Base-by-base conservation (phyloP, 2,329 filamentous ascomycete genomes). In the Claviceps capensis region DNA sequence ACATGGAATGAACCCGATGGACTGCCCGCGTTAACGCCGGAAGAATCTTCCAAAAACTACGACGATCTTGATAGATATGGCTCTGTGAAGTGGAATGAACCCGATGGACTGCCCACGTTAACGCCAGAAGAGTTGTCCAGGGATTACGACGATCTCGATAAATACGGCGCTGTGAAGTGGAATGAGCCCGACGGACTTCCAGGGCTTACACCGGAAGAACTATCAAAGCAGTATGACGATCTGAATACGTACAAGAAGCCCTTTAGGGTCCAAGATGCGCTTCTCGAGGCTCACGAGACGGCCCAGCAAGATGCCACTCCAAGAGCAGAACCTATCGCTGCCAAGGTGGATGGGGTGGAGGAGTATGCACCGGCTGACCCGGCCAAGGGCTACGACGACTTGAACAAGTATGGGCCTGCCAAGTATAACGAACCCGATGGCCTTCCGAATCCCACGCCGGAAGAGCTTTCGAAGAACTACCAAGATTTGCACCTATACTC, bases 1-100 rank as follows among this genome's bases (percentile, higher is more conserved):
- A 53, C 51, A 5, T 68, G 63, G 59, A 69, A 72, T 36, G 65
- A 69, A 50, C 66, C 68, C 1, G 63, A 69, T 51, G 65, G 65
- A 2, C 54, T 65, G 16, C 62, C 55, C 19, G 53, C 58, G 4
- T 52, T 58, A 17, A 65, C 63, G 1, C 53, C 58, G 1, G 68
- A 71, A 23, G 69, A 72, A 48, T 54, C 61, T 19, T 72, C 71
- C n/a, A 66, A 69, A 53, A 56, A 62, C 14, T 72, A 73, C 55
- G 55, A 63, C 3, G 66, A 72, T 30, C 61, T 70, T 46, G 59
- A 59, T 26, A 53, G 61, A 14, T 70, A 70, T 48, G 62, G 61
- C 26, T 57, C 65, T 9, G 57, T 62, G 5, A 50, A 51, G 4
- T 65, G 58, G 57, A 64, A 64, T 19, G 64, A 66, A 38, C 64